phyloP scores from a whole-genome alignment of 106 monocot species.

The Agapanthus africanus region DNA sequence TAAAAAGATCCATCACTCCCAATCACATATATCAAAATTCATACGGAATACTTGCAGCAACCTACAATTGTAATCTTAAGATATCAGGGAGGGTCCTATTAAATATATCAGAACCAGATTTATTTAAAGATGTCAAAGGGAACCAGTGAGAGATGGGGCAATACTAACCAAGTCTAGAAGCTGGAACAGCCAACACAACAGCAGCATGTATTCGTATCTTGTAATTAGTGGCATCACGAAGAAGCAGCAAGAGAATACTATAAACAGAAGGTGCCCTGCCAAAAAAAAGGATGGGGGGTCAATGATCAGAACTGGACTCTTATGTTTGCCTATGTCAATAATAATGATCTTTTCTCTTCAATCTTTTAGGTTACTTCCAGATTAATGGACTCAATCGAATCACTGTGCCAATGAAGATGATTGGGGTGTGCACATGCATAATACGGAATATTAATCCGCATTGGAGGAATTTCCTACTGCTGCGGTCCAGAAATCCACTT shows the following conservation, averaged over 20 bases:
- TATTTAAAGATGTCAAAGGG: not conserved
- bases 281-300: no score
- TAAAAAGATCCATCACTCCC: not conserved
- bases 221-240: slow-evolving; percentile 94
- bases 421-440: no score
- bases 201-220: slow-evolving; percentile 98
- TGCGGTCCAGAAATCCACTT: no score
- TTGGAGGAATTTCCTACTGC: no score
- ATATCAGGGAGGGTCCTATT: not conserved
- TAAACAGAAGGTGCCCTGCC: slow-evolving; percentile 93
- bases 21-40: not conserved
- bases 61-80: not conserved
- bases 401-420: no score
- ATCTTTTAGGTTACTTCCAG: no score
- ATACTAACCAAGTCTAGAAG: slow-evolving; percentile 60
- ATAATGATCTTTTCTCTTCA: no score
- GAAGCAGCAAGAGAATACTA: slow-evolving; percentile 80
- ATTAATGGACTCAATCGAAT: no score
- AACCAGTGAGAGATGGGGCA: not conserved
- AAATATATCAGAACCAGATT: not conserved
- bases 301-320: no score
- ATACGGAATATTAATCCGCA: no score
- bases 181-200: slow-evolving; percentile 83
- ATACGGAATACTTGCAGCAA: not conserved
- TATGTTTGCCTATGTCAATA: no score